Conservation (phyloP, 2,329 filamentous ascomycete genomes). For the Herpotrichia juniperi region DNA sequence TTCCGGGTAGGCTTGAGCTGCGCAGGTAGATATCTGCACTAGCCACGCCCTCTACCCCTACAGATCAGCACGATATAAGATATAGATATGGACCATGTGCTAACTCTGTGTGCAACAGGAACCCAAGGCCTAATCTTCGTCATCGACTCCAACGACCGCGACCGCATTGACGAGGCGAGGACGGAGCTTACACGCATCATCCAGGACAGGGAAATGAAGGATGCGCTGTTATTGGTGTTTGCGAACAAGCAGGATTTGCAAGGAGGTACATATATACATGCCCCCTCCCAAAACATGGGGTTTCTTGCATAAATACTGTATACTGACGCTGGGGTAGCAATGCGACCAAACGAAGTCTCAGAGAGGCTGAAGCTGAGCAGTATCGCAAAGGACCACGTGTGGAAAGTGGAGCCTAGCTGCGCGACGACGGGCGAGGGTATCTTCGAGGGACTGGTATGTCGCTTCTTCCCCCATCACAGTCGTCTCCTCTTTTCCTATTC, state of each 20-base stretch:
- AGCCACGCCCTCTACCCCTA: background rate
- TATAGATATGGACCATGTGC: background rate
- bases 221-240: constrained; percentile 95
- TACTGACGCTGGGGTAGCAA: constrained; percentile 39
- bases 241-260: constrained; percentile 99
- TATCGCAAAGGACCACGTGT: constrained; percentile 59
- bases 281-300: background rate
- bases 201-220: constrained; percentile 98
- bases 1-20: constrained; percentile 38
- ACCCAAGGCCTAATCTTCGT: constrained; percentile 99
- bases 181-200: constrained; percentile 98
- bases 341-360: constrained; percentile 58
- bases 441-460: constrained; percentile 56
- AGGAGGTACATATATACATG: constrained; percentile 60
- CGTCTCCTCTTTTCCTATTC: no score
- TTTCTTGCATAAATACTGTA: background rate
- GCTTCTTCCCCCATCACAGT: background rate
- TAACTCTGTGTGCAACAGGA: constrained; percentile 50
- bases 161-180: constrained; percentile 94
- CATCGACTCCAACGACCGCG: constrained; percentile 97
- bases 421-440: constrained; percentile 60
- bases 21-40: background rate
- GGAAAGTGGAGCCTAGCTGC: constrained; percentile 62
- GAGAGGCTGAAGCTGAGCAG: constrained; percentile 55
- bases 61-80: background rate